A percentile compares a stretch with the other conserved stretches of the same genome.
Evolutionary conservation across 768 basidiomycete species (phyloP).

Genomic region (Asterophora lycoperdoides): DNA sequence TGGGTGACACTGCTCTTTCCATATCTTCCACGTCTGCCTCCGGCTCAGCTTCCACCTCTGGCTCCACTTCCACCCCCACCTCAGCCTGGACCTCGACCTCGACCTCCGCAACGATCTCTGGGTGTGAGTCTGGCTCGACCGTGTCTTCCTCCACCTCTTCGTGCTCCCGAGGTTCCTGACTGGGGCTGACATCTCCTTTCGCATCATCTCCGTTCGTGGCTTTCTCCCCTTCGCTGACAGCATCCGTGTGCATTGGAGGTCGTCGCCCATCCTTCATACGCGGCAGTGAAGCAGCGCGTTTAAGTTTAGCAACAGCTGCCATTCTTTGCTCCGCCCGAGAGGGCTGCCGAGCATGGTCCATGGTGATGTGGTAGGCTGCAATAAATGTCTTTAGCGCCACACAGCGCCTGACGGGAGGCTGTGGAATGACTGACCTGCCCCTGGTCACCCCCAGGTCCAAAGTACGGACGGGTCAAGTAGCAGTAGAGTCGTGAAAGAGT

Average conservation of each 20-base stretch:
- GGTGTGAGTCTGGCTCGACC: not conserved
- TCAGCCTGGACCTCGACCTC: conserved; percentile 12
- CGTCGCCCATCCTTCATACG: conserved; percentile 88
- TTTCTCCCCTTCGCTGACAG: conserved; percentile 79
- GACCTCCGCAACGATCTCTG: conserved; percentile 7
- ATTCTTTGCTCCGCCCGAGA: conserved; percentile 72
- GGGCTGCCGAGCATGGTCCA: conserved; percentile 48
- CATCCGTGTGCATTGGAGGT: conserved; percentile 82
- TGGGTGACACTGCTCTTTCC: conserved; percentile 41
- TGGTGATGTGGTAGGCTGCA: conserved; percentile 19
- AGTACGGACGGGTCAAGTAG: conserved; percentile 5
- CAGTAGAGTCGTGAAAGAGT: not conserved
- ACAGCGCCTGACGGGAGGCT: conserved; percentile 4
- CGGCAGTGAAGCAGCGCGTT: conserved; percentile 87
- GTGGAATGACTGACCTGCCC: conserved; percentile 11
- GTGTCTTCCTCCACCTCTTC: conserved; percentile 4
- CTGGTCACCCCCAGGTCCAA: conserved; percentile 11
- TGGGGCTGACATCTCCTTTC: conserved; percentile 27
- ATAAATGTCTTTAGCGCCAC: conserved; percentile 11
- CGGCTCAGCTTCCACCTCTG: conserved; percentile 14
- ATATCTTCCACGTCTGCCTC: conserved; percentile 35
- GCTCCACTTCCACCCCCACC: conserved; percentile 6
- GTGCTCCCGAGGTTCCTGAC: conserved; percentile 12
- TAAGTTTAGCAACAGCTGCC: conserved; percentile 83
- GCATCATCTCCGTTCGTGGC: conserved; percentile 36